phyloP scores from a whole-genome alignment of 441 rosid species.

The Arabidopsis hybrid region DNA sequence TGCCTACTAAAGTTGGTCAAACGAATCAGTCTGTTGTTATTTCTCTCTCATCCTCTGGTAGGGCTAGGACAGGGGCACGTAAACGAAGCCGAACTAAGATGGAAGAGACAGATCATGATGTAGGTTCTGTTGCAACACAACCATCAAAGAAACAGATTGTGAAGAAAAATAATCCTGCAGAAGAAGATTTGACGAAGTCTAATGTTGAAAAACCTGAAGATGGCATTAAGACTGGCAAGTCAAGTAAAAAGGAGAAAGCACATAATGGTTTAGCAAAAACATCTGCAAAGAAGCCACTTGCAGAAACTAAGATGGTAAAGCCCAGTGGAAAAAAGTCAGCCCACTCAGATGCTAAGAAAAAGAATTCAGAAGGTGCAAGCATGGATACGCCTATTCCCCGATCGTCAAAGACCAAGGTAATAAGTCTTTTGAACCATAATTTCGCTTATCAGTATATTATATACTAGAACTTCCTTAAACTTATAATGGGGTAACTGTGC shows the following conservation, averaged over 20 bases:
- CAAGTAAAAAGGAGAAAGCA: conserved; percentile 35
- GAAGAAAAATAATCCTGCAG: conserved; percentile 43
- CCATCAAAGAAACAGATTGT: conserved; percentile 38
- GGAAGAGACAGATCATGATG: conserved; percentile 33
- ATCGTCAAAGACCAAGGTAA: conserved; percentile 54
- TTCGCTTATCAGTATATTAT: conserved; percentile 14
- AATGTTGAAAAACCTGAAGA: conserved; percentile 40
- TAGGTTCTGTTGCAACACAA: conserved; percentile 19
- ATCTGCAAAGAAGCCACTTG: conserved; percentile 37
- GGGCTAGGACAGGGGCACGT: conserved; percentile 39
- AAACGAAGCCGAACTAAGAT: conserved; percentile 50
- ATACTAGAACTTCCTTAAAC: conserved; percentile 10
- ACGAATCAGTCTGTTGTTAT: conserved; percentile 41
- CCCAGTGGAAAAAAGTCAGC: conserved; percentile 19
- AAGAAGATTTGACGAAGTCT: conserved; percentile 42
- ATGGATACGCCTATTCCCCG: conserved; percentile 28
- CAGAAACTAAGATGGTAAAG: conserved; percentile 36
- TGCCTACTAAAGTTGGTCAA: conserved; percentile 43
- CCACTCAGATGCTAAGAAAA: conserved; percentile 35
- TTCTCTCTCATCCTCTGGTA: conserved; percentile 44
- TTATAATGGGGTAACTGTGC: conserved; percentile 32
- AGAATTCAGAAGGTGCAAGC: conserved; percentile 32
- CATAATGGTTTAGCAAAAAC: conserved; percentile 41
- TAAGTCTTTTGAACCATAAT: conserved; percentile 2
- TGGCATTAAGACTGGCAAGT: conserved; percentile 39